A percentile compares a stretch with the other conserved stretches of the same genome.
These are phyloP conservation scores for Macrocystidia cucumis DNA, from an alignment of 1,284 basidiomycete genomes.

Conservation along the genomic window DNA sequence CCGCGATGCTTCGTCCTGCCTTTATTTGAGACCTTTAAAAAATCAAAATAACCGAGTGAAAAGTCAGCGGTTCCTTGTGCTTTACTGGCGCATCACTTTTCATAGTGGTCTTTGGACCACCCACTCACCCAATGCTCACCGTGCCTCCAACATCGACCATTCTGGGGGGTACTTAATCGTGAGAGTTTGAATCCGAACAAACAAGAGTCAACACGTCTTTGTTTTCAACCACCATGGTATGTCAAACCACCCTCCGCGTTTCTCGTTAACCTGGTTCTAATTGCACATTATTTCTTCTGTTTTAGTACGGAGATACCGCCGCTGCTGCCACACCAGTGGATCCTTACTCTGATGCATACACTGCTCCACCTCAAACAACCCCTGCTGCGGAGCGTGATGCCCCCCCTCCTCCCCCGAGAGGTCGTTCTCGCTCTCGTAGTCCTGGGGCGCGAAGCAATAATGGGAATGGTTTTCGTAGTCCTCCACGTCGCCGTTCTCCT, in stretches of 20 bases:
- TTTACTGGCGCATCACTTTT: too few relatives aligned
- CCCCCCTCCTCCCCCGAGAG: slow-evolving; percentile 51
- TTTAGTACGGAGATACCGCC: slow-evolving; percentile 57
- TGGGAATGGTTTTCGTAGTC: slow-evolving; percentile 57
- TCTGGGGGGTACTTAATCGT: too few relatives aligned
- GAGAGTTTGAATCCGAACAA: slow-evolving; percentile 23
- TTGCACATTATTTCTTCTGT: slow-evolving; percentile 6
- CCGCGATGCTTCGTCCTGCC: slow-evolving; percentile 6
- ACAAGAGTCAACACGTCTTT: slow-evolving; percentile 34
- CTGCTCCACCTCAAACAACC: slow-evolving; percentile 46
- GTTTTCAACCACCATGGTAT: slow-evolving; percentile 60
- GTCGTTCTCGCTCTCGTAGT: slow-evolving; percentile 69
- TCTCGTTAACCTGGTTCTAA: too few relatives aligned
- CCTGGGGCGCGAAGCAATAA: slow-evolving; percentile 45
- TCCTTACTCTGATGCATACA: slow-evolving; percentile 78
- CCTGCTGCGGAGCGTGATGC: slow-evolving; percentile 40
- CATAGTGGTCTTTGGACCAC: too few relatives aligned
- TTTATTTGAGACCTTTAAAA: too few relatives aligned
- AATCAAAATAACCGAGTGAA: too few relatives aligned
- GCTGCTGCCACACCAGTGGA: slow-evolving; percentile 50
- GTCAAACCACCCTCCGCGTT: slow-evolving; percentile 19
- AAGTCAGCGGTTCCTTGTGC: too few relatives aligned
- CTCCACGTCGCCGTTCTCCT: slow-evolving; percentile 44
- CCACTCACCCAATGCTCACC: too few relatives aligned
- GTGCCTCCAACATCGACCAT: too few relatives aligned